Base-by-base conservation (phyloP, 202 grass and related monocot species). In the Carex arenaria region DNA sequence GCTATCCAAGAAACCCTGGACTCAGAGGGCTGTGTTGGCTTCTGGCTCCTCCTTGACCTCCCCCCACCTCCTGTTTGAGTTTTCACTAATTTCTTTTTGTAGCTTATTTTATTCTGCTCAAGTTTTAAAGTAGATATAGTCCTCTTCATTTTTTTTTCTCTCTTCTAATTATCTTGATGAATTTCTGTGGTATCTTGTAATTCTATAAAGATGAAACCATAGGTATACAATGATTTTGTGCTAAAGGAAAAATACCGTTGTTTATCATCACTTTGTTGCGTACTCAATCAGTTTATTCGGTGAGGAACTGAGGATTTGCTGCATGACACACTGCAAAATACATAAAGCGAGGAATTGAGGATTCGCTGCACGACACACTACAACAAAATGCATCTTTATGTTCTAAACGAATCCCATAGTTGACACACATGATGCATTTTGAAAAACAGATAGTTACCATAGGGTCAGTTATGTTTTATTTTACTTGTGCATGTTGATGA, bases 11-110 rank as follows among this genome's bases (percentile, higher is more conserved):
- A 99, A 88, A 90, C 80, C 76, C 80, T 99, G 53, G 85, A 99
- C 82, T 99, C 96, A 28, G 88, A 99, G 18, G 84, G 85, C 7
- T 99, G 96, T 59, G 84, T 96, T 11, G 96, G 93, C 1, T 94
- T 99, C 83, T 99, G 96, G 96, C 93, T 99, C 73, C 88, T 99
- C 32, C 85, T 99, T 19, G 96, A 99, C 81, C 85, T 99, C 57
- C 93, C 96, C 20, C 86, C 89, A 34, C 93, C 96, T 56, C 89
- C 91, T 14, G 91, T 99, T 28, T 99, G 88, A 81, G 62, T 68
- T 78, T 38, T 43, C 40, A 49, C 74, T 36, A 43, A 43, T 59
- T 53, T 13, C 72, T 54, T 75, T 75, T 75, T 76, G 72, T 76
- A 76, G 17, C 6, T 40, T 78, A 36, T 59, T 9, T 72, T 34